A percentile compares a stretch with the other conserved stretches of the same genome.
Conservation (phyloP, 805 yeast species). For the Lipomyces sp. region DNA sequence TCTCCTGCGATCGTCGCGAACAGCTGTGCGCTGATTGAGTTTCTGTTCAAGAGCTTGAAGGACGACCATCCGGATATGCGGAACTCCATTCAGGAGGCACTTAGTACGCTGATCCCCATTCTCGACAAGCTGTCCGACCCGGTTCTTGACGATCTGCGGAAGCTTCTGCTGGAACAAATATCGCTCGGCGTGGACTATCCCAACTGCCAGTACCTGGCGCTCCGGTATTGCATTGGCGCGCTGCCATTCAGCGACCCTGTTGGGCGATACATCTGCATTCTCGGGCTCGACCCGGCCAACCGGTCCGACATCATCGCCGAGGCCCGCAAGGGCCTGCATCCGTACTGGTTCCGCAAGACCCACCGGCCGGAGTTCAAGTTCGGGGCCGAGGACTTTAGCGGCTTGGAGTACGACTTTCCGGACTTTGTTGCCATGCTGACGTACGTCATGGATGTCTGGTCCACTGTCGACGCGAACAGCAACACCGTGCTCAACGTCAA, state of each 20-base stretch:
- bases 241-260: constrained; percentile 65
- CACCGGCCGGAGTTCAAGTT: constrained; percentile 38
- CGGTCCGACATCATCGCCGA: constrained; percentile 76
- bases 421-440: constrained; percentile 42
- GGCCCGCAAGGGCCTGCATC: constrained; percentile 74
- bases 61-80: constrained; percentile 62
- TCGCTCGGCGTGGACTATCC: constrained; percentile 43
- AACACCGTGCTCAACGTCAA: constrained; percentile 30
- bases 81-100: constrained; percentile 65
- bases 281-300: constrained; percentile 58
- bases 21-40: constrained; percentile 55
- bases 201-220: constrained; percentile 58
- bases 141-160: constrained; percentile 46
- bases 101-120: constrained; percentile 56
- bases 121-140: constrained; percentile 37
- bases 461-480: neutral
- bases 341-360: constrained; percentile 67
- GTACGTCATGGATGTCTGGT: neutral
- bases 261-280: constrained; percentile 63
- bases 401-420: constrained; percentile 50
- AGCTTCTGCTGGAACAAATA: constrained; percentile 40
- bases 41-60: constrained; percentile 65
- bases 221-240: constrained; percentile 61
- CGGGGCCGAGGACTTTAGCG: constrained; percentile 39
- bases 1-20: constrained; percentile 36